Evolutionary conservation across 2,329 filamentous ascomycete species (phyloP).

Genomic region (Pseudohalonectria lignicola): DNA sequence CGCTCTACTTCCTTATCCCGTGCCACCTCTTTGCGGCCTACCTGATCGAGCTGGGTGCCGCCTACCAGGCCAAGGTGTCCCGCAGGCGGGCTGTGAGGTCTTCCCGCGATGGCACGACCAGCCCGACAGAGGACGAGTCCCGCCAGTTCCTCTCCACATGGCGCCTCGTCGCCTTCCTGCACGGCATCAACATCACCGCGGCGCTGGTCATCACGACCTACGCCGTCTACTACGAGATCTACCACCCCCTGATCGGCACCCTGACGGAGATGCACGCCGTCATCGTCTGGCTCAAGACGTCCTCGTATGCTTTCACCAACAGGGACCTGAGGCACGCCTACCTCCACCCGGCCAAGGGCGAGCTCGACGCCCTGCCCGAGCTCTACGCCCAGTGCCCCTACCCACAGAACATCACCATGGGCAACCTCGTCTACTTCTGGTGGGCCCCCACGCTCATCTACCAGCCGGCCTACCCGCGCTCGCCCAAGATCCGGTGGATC

Average conservation of each 20-base stretch:
- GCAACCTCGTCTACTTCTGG: conserved; percentile 92
- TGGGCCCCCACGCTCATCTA: conserved; percentile 95
- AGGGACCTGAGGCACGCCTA: conserved; percentile 87
- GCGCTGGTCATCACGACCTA: conserved; percentile 72
- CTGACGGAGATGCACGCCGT: conserved; percentile 84
- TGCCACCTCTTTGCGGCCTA: conserved; percentile 87
- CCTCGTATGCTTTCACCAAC: conserved; percentile 94
- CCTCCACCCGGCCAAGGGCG: conserved; percentile 60
- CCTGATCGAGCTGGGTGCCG: conserved; percentile 75
- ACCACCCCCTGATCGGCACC: conserved; percentile 89
- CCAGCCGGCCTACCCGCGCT: conserved; percentile 90
- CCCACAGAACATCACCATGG: conserved; percentile 78
- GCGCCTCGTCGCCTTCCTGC: conserved; percentile 68
- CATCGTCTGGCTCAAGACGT: conserved; percentile 92
- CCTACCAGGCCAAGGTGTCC: conserved; percentile 62
- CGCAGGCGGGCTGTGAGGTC: conserved; percentile 35
- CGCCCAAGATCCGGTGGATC: conserved; percentile 67
- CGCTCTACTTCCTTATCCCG: conserved; percentile 79
- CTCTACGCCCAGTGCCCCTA: conserved; percentile 80
- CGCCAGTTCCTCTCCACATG: conserved; percentile 65
- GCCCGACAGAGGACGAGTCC: conserved; percentile 49
- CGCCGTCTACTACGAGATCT: conserved; percentile 81
- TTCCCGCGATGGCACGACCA: conserved; percentile 31
- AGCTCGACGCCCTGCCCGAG: conserved; percentile 62
- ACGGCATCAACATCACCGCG: conserved; percentile 72